Conservation (phyloP, 2,329 filamentous ascomycete genomes). For the Colletotrichum zoysiae region DNA sequence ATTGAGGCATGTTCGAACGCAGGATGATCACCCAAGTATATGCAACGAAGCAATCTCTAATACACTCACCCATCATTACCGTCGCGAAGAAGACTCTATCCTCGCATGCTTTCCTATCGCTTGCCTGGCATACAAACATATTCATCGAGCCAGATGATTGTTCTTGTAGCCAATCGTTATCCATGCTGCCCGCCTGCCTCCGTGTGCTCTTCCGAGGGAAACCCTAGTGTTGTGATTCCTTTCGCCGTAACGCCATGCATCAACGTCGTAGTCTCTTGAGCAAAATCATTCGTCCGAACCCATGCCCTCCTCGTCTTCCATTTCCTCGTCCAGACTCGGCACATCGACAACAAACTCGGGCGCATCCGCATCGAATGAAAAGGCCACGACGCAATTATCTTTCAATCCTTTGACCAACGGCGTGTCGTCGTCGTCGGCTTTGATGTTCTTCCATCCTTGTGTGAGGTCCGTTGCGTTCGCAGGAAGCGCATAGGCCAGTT, state of each 20-base stretch:
- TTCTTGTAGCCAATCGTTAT: not conserved
- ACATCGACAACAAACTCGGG: slow-evolving; percentile 60
- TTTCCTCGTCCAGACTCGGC: slow-evolving; percentile 54
- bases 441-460: slow-evolving; percentile 64
- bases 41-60: not conserved
- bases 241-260: slow-evolving; percentile 32
- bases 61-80: not conserved
- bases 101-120: not conserved
- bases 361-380: slow-evolving; percentile 59
- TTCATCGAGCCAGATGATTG: not conserved
- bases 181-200: not conserved
- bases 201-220: not conserved
- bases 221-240: not conserved
- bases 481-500: slow-evolving; percentile 61
- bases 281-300: slow-evolving; percentile 34
- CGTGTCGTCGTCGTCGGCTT: slow-evolving; percentile 54
- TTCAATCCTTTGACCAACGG: slow-evolving; percentile 58
- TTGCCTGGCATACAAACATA: not conserved
- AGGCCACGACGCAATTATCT: slow-evolving; percentile 63
- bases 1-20: not conserved
- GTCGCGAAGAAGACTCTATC: too few species aligned
- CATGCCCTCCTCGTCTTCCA: slow-evolving; percentile 56
- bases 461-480: slow-evolving; percentile 59
- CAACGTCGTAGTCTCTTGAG: not conserved
- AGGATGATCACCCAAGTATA: not conserved